Percentiles rank a stretch among this genome's conserved stretches.
These are phyloP conservation scores for Monosporascus sp. DNA, from an alignment of 2,329 filamentous ascomycete genomes.

Conservation along the genomic window DNA sequence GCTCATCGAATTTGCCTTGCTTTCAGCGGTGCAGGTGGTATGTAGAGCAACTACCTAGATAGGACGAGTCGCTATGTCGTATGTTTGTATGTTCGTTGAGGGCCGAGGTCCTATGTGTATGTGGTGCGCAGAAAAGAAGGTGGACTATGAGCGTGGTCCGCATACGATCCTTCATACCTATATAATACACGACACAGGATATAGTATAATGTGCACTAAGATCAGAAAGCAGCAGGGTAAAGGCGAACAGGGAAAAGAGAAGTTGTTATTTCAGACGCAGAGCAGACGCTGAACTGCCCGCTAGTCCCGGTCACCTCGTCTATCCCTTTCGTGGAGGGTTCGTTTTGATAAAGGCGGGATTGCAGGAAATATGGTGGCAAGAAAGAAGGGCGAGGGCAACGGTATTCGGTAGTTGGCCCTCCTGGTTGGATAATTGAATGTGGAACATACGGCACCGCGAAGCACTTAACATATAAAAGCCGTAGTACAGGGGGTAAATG, in stretches of 20 bases:
- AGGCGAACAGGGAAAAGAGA: neutral
- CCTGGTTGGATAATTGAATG: neutral
- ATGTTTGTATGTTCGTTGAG: neutral
- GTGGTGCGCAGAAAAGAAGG: neutral
- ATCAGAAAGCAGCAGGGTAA: neutral
- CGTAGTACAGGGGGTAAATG: constrained; percentile 23
- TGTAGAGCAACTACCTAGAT: neutral
- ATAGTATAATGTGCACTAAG: neutral
- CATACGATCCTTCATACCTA: neutral
- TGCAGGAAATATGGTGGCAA: neutral
- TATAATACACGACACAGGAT: neutral
- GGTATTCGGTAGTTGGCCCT: constrained; percentile 2
- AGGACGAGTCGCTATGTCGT: neutral
- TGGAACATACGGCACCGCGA: constrained; percentile 1
- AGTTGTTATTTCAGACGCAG: neutral
- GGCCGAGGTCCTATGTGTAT: neutral
- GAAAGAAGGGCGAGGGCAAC: constrained; percentile 1
- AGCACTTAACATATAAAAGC: constrained; percentile 21
- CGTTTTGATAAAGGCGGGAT: neutral
- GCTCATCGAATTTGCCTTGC: neutral
- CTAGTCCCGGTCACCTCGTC: neutral
- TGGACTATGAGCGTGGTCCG: neutral
- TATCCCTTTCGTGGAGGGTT: neutral
- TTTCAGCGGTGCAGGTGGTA: neutral
- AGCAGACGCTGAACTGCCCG: neutral